Conservation (phyloP, 306 rosid species). For the Pyrus bretschneideri region DNA sequence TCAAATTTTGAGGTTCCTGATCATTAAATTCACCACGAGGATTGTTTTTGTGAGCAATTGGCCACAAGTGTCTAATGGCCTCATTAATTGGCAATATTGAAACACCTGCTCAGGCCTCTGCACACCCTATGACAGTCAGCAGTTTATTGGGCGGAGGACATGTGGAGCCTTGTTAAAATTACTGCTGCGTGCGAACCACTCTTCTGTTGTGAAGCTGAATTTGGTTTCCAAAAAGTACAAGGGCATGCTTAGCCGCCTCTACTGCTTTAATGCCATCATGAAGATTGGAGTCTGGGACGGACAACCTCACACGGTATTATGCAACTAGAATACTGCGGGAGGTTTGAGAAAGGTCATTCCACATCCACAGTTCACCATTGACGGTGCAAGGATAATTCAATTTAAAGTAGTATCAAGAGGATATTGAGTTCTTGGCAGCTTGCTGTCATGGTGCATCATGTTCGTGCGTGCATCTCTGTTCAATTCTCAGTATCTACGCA, state of each 20-base stretch:
- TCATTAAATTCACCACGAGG: background rate
- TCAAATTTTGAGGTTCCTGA: background rate
- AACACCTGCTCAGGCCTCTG: background rate
- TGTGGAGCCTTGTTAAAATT: background rate
- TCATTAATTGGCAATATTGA: background rate
- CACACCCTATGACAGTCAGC: background rate
- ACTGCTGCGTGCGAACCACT: background rate
- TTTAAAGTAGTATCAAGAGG: background rate
- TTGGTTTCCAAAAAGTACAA: background rate
- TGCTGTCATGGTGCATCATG: background rate
- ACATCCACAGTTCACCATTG: background rate
- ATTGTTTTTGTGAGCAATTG: background rate
- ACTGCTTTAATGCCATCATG: background rate
- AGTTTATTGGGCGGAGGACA: background rate
- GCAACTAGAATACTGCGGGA: background rate
- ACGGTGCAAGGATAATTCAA: background rate
- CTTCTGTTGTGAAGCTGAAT: background rate
- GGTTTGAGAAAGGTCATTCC: background rate
- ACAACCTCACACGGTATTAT: background rate
- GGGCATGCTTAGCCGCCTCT: background rate
- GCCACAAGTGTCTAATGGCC: background rate
- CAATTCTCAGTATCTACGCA: no score
- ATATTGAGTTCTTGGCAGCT: background rate
- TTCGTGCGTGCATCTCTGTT: background rate
- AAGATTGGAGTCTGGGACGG: background rate